Base-by-base conservation (phyloP, 2,329 filamentous ascomycete genomes). In the Fusarium solani-melongenae region DNA sequence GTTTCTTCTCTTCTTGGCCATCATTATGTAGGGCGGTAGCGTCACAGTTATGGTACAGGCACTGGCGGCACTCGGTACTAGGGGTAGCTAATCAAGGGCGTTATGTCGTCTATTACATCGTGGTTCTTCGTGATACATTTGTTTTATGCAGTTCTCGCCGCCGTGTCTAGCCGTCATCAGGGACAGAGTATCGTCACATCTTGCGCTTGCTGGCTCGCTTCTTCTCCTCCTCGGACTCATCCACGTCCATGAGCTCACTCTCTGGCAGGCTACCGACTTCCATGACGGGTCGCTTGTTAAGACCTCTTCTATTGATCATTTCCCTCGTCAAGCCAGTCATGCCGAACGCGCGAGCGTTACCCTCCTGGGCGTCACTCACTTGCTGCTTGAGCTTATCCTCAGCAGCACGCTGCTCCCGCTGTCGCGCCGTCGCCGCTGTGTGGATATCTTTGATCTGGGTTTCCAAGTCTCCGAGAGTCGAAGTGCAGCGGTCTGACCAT, bases 401-500 rank as follows among this genome's bases (percentile, higher is more conserved):
- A 63, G 88, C 85, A 6, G 82, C 84, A 8, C 83, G 80, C 58
- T 87, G 85, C 56, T 88, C 87, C 12, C 81, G 84, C 44, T 88
- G 87, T 17, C 90, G 86, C 56, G 83, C 81, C 31, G 85, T 83
- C 2, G 93, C 92, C 1, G 86, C 84, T 2, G 82, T 81, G 74
- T 90, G 91, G 70, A 98, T 91, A 34, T 83, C 85, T 15, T 86
- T 86, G 64, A 97, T 93, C 81, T 97, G 92, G 1, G 85, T 84
- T 72, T 98, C 94, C 5, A 99, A 89, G 33, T 93, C 92, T 0
- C 83, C 84, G 3, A 98, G 90, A 2, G 94, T 94, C 5, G 86
- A 84, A 7, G 90, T 89, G 85, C 96, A 98, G 67, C 95, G 91
- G n/a, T 83, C 85, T 61, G 92, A 91, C 96, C 96, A 99, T 64